Conservation (phyloP, 345 rosid genomes). For the Linum lewisii region DNA sequence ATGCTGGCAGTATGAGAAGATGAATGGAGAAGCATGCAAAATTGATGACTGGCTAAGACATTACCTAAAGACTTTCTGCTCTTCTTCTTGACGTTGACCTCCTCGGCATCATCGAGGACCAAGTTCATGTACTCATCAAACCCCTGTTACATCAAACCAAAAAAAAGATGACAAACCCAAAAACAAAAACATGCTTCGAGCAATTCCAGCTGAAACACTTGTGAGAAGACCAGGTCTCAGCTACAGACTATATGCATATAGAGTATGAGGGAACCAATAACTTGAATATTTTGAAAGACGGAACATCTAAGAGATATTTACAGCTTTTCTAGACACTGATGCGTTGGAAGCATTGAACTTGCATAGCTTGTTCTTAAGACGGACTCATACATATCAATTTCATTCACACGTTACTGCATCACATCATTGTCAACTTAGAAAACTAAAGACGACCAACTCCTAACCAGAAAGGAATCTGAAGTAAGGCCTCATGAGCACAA, state of each 20-base stretch:
- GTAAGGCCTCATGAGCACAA: neutral
- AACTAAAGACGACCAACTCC: too few species aligned
- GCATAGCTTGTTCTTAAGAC: too few species aligned
- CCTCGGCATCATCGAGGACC: slow-evolving; percentile 94
- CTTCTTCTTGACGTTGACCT: slow-evolving; percentile 80
- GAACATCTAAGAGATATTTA: too few species aligned
- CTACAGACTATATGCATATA: too few species aligned
- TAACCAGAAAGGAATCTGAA: neutral
- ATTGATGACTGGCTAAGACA: too few species aligned
- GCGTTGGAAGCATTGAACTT: too few species aligned
- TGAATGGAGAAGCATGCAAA: neutral
- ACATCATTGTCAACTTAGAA: neutral
- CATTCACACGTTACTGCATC: neutral
- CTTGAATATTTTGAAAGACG: too few species aligned
- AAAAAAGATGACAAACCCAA: neutral
- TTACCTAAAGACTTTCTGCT: slow-evolving; percentile 73
- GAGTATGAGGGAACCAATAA: too few species aligned
- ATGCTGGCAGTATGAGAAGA: neutral
- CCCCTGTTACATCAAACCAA: slow-evolving; percentile 38
- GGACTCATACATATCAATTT: neutral
- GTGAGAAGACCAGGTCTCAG: too few species aligned
- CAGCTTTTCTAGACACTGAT: too few species aligned
- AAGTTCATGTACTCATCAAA: slow-evolving; percentile 98
- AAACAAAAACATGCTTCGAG: too few species aligned
- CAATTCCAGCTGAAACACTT: too few species aligned